Evolutionary conservation across 495 filamentous ascomycete genomes (phyloP), one percentile per base, ranked within the genome.

Genomic region (Astrocystis sublimbata): DNA sequence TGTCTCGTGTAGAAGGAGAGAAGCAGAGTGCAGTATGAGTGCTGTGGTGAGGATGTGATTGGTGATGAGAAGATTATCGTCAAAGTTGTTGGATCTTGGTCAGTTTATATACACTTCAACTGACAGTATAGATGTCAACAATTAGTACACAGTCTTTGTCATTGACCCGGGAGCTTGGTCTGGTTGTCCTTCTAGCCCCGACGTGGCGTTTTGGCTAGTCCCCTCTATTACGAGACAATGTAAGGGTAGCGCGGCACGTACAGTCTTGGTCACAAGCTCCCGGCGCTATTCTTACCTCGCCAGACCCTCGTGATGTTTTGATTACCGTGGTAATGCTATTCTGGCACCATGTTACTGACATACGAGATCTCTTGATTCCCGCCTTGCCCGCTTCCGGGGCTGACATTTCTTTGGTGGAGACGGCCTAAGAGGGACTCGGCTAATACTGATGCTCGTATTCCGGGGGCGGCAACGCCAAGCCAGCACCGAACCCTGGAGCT

Each of bases 241-340:
- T n/a, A 38, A 15, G 36, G 8, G 36, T 26, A 21, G 58, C 53
- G 38, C 28, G n/a, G n/a, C 38, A 61, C 47, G 3, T 26, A 19
- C 30, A 36, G 58, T 53, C 58, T 61, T 50, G 53, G 58, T 31
- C 47, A 17, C 40, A 61, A 40, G 42, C 58, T 43, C 49, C n/a
- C n/a, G n/a, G n/a, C n/a, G n/a, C n/a, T n/a, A n/a, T 53, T 47
- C 58, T 61, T 53, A 61, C 58, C 47, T 41, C n/a, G n/a, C n/a
- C n/a, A n/a, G n/a, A n/a, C n/a, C n/a, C n/a, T n/a, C 58, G 58
- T 61, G 50, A 61, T 61, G 47, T 61, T 36, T n/a, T 52, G 52
- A 51, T 57, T 57, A 45, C 54, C 17, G 45, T 57, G 54, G 54
- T 28, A 40, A 57, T n/a, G n/a, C n/a, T n/a, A n/a, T n/a, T n/a